Conservation (phyloP, 208 protist genomes). For the Leishmania aethiopica region DNA sequence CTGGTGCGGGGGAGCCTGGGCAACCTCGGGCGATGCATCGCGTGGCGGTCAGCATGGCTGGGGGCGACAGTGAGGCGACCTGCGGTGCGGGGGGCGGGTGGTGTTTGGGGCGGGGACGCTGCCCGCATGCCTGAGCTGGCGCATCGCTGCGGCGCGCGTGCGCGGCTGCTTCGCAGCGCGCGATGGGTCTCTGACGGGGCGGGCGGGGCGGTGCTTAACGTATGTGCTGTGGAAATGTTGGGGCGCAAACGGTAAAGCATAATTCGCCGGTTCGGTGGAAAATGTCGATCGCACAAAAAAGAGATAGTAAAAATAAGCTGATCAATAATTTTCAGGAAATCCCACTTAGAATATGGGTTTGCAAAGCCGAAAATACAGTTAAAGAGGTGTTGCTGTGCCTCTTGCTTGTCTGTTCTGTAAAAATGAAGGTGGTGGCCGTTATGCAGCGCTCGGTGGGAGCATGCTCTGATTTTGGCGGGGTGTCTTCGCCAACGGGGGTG, state of each 20-base stretch:
- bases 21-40: not conserved
- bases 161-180: not conserved
- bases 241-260: no score
- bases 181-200: not conserved
- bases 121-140: not conserved
- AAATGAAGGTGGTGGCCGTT: accelerated
- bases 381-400: no score
- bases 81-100: not conserved
- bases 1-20: not conserved
- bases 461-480: accelerated
- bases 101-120: not conserved
- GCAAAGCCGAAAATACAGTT: no score
- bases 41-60: not conserved
- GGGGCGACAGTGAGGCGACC: not conserved
- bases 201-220: not conserved
- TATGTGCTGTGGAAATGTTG: not conserved
- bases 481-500: no score
- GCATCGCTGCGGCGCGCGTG: not conserved
- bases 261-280: accelerated
- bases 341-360: accelerated
- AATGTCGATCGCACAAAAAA: no score
- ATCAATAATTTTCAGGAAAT: no score
- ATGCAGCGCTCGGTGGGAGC: no score
- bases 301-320: accelerated
- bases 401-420: no score